Percentiles rank a stretch among this genome's conserved stretches.
Evolutionary conservation across 257 asterid species (phyloP).

Genomic region (Fraxinus pennsylvanica): DNA sequence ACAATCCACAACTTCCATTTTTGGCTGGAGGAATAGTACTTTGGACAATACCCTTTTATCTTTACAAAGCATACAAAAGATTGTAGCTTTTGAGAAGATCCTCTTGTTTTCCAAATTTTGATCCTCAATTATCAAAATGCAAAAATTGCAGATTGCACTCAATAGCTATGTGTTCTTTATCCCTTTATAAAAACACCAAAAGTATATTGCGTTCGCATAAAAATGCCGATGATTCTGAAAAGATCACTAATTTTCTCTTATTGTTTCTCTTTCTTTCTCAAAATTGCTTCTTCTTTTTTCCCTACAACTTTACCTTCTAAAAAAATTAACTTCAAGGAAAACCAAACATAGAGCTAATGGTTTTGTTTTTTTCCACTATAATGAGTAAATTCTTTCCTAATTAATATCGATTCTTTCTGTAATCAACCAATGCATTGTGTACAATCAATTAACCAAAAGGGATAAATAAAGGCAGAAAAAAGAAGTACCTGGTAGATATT

Average conservation of each 20-base stretch:
- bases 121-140: background rate
- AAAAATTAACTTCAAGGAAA: background rate
- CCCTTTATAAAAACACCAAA: background rate
- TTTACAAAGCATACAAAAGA: background rate
- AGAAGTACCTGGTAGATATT: conserved; percentile 72
- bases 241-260: background rate
- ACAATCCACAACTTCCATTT: background rate
- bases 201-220: background rate
- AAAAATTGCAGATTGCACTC: background rate
- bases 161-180: background rate
- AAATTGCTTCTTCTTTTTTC: background rate
- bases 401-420: background rate
- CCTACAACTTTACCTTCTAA: background rate
- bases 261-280: background rate
- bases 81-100: background rate
- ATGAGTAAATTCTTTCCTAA: background rate
- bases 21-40: background rate
- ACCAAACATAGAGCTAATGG: background rate
- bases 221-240: background rate
- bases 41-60: background rate
- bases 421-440: background rate
- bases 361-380: background rate
- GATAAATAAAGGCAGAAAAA: background rate
- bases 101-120: background rate
- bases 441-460: background rate